Evolutionary conservation across 2,329 filamentous ascomycete genomes (phyloP), one percentile per base, ranked within the genome.

Genomic region (Colletotrichum incanum): DNA sequence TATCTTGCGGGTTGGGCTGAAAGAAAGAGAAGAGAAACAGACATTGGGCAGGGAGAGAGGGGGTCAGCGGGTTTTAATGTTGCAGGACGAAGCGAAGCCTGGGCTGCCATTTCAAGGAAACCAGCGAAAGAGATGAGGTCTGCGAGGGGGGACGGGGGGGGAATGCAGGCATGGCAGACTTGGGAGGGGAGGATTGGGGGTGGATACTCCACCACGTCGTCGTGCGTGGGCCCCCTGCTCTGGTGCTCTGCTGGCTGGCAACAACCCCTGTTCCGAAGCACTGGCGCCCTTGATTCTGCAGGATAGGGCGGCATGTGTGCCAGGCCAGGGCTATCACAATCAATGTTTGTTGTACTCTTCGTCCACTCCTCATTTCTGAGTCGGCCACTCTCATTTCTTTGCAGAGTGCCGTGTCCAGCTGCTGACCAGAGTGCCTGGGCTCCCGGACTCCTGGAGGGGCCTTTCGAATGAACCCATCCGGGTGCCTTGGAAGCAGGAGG

Each of bases 61-160:
- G 80, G 80, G 78, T 76, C 76, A 78, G 78, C 78, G 80, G 80
- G 78, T 82, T 83, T 83, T 83, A 82, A 82, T 81, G 71, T 74
- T 73, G 71, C 73, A 69, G 71, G 56, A 67, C 54, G 65, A 72
- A 37, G 69, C 54, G 55, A 73, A 61, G 60, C 41, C 59, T 71
- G 34, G 61, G 39, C 65, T 39, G 52, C 43, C 37, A 59, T 52
- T 49, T 16, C 49, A 50, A 49, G 56, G 63, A 70, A 37, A n/a
- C 65, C 54, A 71, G 45, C 70, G 69, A 72, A 72, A 65, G 69
- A 72, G 65, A 72, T 64, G 69, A 69, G 50, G 61, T 60, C 63
- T 66, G 43, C 28, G 69, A 64, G n/a, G 69, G 68, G 58, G 67
- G 26, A 37, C 47, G 45, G 37, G 23, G 34, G 45, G 58, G 26